Base-by-base conservation (phyloP, 257 asterid species). In the Przewalskia tangutica region DNA sequence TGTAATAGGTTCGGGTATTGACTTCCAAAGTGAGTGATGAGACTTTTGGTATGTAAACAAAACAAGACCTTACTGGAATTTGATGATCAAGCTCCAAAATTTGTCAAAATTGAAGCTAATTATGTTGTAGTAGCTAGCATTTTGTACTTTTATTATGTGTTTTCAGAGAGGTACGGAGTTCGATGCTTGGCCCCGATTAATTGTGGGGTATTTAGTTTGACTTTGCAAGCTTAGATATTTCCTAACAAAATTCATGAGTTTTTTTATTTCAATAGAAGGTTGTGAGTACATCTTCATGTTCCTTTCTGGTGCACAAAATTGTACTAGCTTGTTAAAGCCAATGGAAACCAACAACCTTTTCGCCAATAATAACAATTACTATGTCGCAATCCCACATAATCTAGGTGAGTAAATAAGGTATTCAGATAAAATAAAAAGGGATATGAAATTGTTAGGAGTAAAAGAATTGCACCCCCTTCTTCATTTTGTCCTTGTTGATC, bases 1-100 rank as follows among this genome's bases (percentile, higher is more conserved):
- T 90, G 86, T 84, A 78, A 85, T 83, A 44, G 97, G 97, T 93
- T 91, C 97, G 97, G 93, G 97, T 89, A 93, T 91, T 91, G 97
- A 93, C 95, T 93, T 84, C 79, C 32, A 1, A 27, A 27, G 12
- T 16, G 71, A 84, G 83, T 83, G 81, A 84, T 82, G 84, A 48
- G 83, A 80, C 40, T 84, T 87, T 84, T 32, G 12, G 40, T 60
- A n/a, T 81, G 70, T 55, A 38, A 32, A 10, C 81, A 53, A 32
- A 50, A 18, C 80, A 27, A 50, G 46, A 16, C 40, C 58, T 71
- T 70, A n/a, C 13, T 44, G 18, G 8, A 11, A n/a, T 32, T 44
- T 70, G 5, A 44, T 70, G 11, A 44, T 70, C 56, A 70, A 40
- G 34, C 56, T 18, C 16, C 3, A 44, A 70, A 70, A 1, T 0